Conservation (phyloP, 306 rosid species). For the Ceratonia siliqua region DNA sequence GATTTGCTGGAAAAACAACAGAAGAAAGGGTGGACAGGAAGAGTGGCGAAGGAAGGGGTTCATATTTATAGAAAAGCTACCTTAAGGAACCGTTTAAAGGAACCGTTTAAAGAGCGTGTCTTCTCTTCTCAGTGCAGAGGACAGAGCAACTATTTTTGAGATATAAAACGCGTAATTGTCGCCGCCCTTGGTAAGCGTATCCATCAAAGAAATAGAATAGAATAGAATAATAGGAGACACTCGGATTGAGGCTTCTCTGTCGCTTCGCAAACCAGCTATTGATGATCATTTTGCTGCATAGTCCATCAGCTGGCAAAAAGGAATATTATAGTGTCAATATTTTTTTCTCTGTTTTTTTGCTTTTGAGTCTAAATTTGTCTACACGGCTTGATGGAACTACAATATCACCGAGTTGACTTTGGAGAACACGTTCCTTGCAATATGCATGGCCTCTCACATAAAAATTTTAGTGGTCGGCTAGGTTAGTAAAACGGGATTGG, state of each 20-base stretch:
- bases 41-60: conserved; percentile 13
- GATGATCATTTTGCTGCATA: not conserved
- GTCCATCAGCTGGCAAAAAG: not conserved
- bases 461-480: no score
- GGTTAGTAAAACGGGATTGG: no score
- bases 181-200: conserved; percentile 8
- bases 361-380: not conserved
- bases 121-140: not conserved
- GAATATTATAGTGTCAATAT: not conserved
- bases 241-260: conserved; percentile 6
- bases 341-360: not conserved
- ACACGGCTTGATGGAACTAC: conserved; percentile 7
- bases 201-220: not conserved
- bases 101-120: conserved; percentile 3
- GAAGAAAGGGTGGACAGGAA: conserved; percentile 2
- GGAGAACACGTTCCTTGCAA: not conserved
- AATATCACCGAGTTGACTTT: conserved; percentile 9
- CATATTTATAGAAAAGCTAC: conserved; percentile 29
- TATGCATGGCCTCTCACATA: not conserved
- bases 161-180: conserved; percentile 39
- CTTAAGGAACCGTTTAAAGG: conserved; percentile 3
- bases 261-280: not conserved
- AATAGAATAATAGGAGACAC: not conserved
- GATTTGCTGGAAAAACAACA: not conserved
- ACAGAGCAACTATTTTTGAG: not conserved